Base-by-base conservation (phyloP, 257 asterid species). In the Solanum arcanum region DNA sequence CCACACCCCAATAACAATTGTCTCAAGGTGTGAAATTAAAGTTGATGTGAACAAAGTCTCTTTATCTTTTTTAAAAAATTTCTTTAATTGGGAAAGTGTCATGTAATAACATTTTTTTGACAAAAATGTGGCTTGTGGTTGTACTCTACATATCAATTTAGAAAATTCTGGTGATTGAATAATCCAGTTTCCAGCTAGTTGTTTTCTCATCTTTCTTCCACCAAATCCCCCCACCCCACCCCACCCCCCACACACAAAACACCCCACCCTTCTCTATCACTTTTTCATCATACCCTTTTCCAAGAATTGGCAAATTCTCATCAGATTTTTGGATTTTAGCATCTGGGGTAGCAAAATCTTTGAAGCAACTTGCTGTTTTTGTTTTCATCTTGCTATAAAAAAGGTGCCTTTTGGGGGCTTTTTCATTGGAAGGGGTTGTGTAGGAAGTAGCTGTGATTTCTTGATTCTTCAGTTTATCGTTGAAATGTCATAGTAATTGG, bases 261-360 rank as follows among this genome's bases (percentile, higher is more conserved):
- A 42, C 39, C 83, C 8, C n/a, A 42, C 83, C 39, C n/a, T 4
- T 74, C 9, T 42, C 82, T 39, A 29, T 69, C 75, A 29, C 76
- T 69, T 69, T 72, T 46, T 33, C 83, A n/a, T 76, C 88, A 5
- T 88, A 84, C 90, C 88, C 88, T 64, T 74, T 91, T 44, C 89
- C 93, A 6, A 88, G 29, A 47, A 91, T 92, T 5, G 42, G 33
- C 33, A 8, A n/a, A 78, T 89, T 90, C 75, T 93, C 93, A 86
- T n/a, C 86, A 52, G 15, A 20, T 86, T 41, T 37, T 68, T 83
- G 83, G 52, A 39, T 75, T 81, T 81, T 81, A 81, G 69, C 69
- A 81, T 81, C 44, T 81, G 69, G 69, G 44, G 12, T 47, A 49
- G 49, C 69, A 80, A 29, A 47, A 49, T 80, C 46, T 27, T 9